phyloP scores from a whole-genome alignment of 176 grass and related monocot genomes.

The Hordeum vulgare region MorexV3_pseudomolecules_assembly NC_058521.1:599143552-599144051 shows the following conservation, averaged over 20 bases:
- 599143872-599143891: background rate
- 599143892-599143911: background rate
- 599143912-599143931: background rate
- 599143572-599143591: no score
- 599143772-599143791: background rate
- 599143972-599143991: conserved; percentile 99
- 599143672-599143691: background rate
- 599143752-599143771: no score
- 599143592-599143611: background rate
- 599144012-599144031: conserved; percentile 88
- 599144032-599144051: conserved; percentile 65
- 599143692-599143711: background rate
- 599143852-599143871: background rate
- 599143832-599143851: conserved; percentile 3
- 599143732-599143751: no score
- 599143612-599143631: background rate
- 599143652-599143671: background rate
- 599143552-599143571: no score
- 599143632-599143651: background rate
- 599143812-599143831: background rate
- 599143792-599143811: background rate
- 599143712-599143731: no score
- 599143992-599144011: conserved; percentile 90
- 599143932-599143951: conserved; percentile 5
- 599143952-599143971: conserved; percentile 38